These are phyloP conservation scores for Pseudocercospora pini-densiflorae DNA, from an alignment of 2,329 filamentous ascomycete genomes.

Conservation along the genomic window DNA sequence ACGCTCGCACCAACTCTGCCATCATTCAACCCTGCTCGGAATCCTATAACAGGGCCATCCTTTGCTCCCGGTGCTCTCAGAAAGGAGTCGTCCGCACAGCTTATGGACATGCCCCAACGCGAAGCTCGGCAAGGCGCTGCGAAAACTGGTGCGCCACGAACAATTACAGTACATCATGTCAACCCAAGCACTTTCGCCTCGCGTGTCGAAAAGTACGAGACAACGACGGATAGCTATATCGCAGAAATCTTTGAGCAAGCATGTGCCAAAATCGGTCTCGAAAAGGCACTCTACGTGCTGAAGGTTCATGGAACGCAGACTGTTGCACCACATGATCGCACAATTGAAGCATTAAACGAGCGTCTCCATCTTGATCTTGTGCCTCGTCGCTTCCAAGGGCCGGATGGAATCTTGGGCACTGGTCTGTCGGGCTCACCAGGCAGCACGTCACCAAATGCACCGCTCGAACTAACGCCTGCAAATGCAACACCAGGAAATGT, in stretches of 20 bases:
- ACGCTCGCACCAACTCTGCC: slow-evolving; percentile 29
- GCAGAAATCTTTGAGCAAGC: slow-evolving; percentile 80
- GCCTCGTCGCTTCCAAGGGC: slow-evolving; percentile 65
- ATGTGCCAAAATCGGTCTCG: slow-evolving; percentile 76
- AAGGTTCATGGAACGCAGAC: slow-evolving; percentile 76
- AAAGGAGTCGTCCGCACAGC: slow-evolving; percentile 49
- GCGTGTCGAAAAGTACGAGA: slow-evolving; percentile 71
- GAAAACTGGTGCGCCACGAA: slow-evolving; percentile 68
- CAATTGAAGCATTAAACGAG: slow-evolving; percentile 77
- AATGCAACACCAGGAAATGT: slow-evolving; percentile 36
- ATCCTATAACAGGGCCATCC: slow-evolving; percentile 56
- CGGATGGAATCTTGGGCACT: slow-evolving; percentile 64
- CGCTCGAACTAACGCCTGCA: slow-evolving; percentile 57
- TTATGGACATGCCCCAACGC: slow-evolving; percentile 47
- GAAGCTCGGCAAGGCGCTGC: slow-evolving; percentile 51
- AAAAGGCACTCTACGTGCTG: slow-evolving; percentile 78
- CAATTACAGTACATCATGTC: slow-evolving; percentile 72
- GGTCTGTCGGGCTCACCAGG: slow-evolving; percentile 72
- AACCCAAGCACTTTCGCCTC: slow-evolving; percentile 68
- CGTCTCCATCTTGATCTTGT: slow-evolving; percentile 76
- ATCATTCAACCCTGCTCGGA: slow-evolving; percentile 49
- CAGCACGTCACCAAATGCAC: slow-evolving; percentile 70
- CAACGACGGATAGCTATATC: slow-evolving; percentile 81
- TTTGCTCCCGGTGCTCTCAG: slow-evolving; percentile 47
- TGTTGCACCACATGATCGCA: slow-evolving; percentile 76